Conservation (phyloP, 1,139 yeast species). For the Blastobotrys buckinghamii region DNA sequence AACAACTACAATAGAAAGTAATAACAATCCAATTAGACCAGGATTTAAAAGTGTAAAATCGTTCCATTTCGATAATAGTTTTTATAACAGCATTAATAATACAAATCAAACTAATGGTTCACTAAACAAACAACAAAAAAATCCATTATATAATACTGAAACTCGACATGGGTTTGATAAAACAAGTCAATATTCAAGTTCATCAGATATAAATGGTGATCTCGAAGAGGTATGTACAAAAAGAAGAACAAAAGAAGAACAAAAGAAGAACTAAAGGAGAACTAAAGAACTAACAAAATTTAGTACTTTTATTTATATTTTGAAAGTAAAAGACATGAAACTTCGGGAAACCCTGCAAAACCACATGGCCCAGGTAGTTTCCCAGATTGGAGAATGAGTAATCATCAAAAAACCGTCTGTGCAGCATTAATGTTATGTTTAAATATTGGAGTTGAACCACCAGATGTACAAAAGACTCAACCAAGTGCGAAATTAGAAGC, state of each 20-base stretch:
- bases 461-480: conserved; percentile 88
- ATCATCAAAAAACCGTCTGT: conserved; percentile 88
- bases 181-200: too few species aligned
- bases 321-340: conserved; percentile 86
- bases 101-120: too few species aligned
- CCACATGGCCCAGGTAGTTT: conserved; percentile 44
- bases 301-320: conserved; percentile 66
- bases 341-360: conserved; percentile 75
- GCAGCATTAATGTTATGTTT: conserved; percentile 89
- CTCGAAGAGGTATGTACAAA: not conserved
- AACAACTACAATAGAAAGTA: not conserved
- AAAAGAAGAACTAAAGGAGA: too few species aligned
- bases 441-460: conserved; percentile 95
- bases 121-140: not conserved
- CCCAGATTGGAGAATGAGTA: conserved; percentile 90
- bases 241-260: too few species aligned
- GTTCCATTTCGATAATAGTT: not conserved
- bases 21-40: not conserved
- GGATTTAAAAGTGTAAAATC: not conserved
- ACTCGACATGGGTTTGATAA: conserved; percentile 75
- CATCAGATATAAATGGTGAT: conserved; percentile 49
- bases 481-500: conserved; percentile 93
- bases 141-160: conserved; percentile 20
- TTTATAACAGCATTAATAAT: too few species aligned
- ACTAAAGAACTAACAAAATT: conserved; percentile 1